These are phyloP conservation scores for Podaxis sp. DNA, from an alignment of 768 basidiomycete species.

Conservation along the genomic window DNA sequence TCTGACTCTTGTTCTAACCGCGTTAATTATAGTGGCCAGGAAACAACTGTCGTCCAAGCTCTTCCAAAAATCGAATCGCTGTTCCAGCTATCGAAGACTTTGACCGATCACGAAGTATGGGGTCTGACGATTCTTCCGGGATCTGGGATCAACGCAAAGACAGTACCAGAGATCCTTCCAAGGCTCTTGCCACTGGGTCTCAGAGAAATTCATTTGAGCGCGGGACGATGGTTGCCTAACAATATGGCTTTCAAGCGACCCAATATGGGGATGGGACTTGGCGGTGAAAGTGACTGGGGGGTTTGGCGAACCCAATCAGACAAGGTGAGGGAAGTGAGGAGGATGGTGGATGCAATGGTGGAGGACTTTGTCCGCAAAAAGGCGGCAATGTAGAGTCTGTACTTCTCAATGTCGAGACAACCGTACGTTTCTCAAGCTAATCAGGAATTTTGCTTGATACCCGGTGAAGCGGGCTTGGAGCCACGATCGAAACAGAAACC, in stretches of 20 bases:
- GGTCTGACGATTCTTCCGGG: slow-evolving; percentile 65
- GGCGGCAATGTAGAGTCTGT: neutral
- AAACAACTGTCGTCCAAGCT: slow-evolving; percentile 39
- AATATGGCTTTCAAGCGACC: slow-evolving; percentile 49
- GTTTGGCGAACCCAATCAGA: slow-evolving; percentile 65
- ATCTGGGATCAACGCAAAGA: slow-evolving; percentile 67
- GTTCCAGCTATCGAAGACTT: slow-evolving; percentile 33
- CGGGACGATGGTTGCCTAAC: slow-evolving; percentile 60
- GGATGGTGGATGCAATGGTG: slow-evolving; percentile 41
- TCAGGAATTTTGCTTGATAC: neutral
- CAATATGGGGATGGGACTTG: slow-evolving; percentile 70
- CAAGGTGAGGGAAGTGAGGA: slow-evolving; percentile 50
- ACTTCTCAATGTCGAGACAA: neutral
- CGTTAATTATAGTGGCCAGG: slow-evolving; percentile 48
- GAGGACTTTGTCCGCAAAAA: slow-evolving; percentile 21
- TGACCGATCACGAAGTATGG: slow-evolving; percentile 38
- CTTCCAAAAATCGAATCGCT: slow-evolving; percentile 41
- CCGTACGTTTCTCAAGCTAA: neutral
- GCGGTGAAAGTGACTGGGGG: slow-evolving; percentile 57
- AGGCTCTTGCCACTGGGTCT: slow-evolving; percentile 56
- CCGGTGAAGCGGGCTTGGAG: neutral
- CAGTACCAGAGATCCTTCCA: slow-evolving; percentile 47
- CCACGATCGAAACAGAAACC: neutral
- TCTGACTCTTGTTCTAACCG: neutral
- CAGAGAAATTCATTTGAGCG: slow-evolving; percentile 74